phyloP scores from a whole-genome alignment of 305 asterid species.

The Stenogyne calaminthoides region DNA sequence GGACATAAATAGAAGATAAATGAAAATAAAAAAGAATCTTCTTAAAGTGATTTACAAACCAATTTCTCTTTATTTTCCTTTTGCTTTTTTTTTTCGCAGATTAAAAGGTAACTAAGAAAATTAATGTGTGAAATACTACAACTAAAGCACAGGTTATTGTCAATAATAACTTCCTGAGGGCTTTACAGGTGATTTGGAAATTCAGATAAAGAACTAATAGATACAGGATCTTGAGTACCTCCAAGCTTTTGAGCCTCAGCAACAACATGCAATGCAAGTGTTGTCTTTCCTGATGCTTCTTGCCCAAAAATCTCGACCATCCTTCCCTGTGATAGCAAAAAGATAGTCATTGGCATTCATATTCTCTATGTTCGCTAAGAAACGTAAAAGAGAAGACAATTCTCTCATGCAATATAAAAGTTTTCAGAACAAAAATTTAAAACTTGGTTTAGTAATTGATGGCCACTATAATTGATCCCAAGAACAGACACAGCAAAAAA shows the following conservation, averaged over 20 bases:
- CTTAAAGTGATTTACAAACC: not conserved
- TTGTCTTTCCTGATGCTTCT: conserved; percentile 98
- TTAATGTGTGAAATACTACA: not conserved
- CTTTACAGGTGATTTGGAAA: not conserved
- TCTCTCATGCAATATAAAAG: not conserved
- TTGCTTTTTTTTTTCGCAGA: conserved; percentile 3
- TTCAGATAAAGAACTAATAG: not conserved
- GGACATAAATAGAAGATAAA: not conserved
- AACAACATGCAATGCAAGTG: conserved; percentile 85
- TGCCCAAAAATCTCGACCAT: conserved; percentile 89
- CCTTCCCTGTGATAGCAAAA: conserved; percentile 71
- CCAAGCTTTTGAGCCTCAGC: conserved; percentile 97
- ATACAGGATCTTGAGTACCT: conserved; percentile 45
- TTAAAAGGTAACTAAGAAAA: not conserved
- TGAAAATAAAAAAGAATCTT: not conserved
- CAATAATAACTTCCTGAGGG: not conserved
- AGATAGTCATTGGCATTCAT: conserved; percentile 20
- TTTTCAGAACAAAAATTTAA: not conserved
- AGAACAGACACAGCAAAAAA: not conserved
- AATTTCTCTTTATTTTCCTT: not conserved
- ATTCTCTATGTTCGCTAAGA: conserved; percentile 4
- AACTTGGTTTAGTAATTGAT: not conserved
- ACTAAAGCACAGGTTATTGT: not conserved
- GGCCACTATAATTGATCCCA: not conserved
- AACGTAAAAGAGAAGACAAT: not conserved